Evolutionary conservation across 1,284 basidiomycete genomes (phyloP).

Genomic region (Boletellus sp.): DNA sequence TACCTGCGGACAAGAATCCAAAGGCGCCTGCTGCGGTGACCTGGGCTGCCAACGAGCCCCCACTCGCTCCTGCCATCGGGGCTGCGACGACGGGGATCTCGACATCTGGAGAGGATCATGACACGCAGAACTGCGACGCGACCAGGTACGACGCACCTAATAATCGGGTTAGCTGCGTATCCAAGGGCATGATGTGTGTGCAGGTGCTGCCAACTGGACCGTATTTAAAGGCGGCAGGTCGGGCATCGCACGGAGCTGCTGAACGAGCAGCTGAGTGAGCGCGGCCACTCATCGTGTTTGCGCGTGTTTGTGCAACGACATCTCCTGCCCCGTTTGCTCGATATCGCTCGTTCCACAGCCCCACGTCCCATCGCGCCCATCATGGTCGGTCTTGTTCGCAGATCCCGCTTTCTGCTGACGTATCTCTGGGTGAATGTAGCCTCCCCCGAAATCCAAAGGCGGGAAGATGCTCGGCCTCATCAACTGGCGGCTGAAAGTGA

Average conservation of each 20-base stretch:
- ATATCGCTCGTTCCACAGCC: slow-evolving; percentile 18
- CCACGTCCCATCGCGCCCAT: slow-evolving; percentile 39
- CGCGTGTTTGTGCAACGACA: slow-evolving; percentile 20
- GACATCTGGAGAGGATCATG: slow-evolving; percentile 37
- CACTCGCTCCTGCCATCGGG: slow-evolving; percentile 67
- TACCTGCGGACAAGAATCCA: slow-evolving; percentile 64
- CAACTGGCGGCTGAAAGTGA: slow-evolving; percentile 97
- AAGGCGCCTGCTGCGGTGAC: slow-evolving; percentile 66
- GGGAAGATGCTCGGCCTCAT: slow-evolving; percentile 98
- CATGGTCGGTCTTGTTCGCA: slow-evolving; percentile 51
- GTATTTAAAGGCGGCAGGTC: not conserved
- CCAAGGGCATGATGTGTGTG: slow-evolving; percentile 22
- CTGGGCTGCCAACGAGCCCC: slow-evolving; percentile 59
- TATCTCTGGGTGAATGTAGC: slow-evolving; percentile 40
- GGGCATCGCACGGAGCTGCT: not conserved
- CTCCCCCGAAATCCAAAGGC: slow-evolving; percentile 92
- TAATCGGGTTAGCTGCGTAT: slow-evolving; percentile 37
- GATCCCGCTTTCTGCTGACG: slow-evolving; percentile 9
- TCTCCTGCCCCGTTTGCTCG: slow-evolving; percentile 15
- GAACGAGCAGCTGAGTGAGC: too few relatives aligned
- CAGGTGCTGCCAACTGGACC: too few relatives aligned
- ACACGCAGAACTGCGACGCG: not conserved
- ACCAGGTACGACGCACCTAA: slow-evolving; percentile 24
- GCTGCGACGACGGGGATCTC: slow-evolving; percentile 57
- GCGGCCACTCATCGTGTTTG: slow-evolving; percentile 20